Evolutionary conservation across 2,329 filamentous ascomycete species (phyloP), one percentile per base, ranked within the genome.

Genomic region (Curvularia sp.): DNA sequence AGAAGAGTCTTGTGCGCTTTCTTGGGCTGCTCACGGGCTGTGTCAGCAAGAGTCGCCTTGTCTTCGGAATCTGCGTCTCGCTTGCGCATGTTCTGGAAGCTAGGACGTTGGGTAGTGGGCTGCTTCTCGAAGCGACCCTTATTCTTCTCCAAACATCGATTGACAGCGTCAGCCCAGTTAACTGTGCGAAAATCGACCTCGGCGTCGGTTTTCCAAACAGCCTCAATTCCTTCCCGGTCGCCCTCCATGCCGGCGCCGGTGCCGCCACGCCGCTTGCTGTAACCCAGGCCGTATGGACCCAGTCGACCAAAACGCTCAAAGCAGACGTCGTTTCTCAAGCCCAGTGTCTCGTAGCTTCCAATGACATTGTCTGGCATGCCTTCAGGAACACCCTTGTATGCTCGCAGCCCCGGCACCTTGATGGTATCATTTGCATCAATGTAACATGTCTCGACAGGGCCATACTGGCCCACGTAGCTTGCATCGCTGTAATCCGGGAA

Each of bases 271-370:
- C 88, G 87, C 33, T 85, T 81, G 31, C 90, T 91, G 75, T 98
- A 98, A 8, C 94, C 94, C 61, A 92, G 86, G 0, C 94, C 94
- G 68, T 99, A 99, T 0, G 94, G 91, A 0, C 92, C 93, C 30
- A 95, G 86, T 63, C 93, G 86, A 3, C 94, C 94, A 73, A 91
- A 96, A 1, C 95, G 86, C 67, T 99, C 95, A 72, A 97, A 97
- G 79, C 95, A 99, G 47, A 97, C 86, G 69, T 96, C 89, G 65
- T 96, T 87, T 18, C 90, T 86, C 35, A 98, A 80, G 0, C 88
- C 89, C 12, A 98, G 78, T 41, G 94, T 77, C 9, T 93, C 87
- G 69, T 97, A 93, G 0, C 92, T 96, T n/a, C 95, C 95, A 71
- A 94, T 85, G 2, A 91, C 86, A 58, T 92, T 86, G 49, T 95